Evolutionary conservation across 2,329 filamentous ascomycete species (phyloP).

Genomic region (Alternaria solani): DNA sequence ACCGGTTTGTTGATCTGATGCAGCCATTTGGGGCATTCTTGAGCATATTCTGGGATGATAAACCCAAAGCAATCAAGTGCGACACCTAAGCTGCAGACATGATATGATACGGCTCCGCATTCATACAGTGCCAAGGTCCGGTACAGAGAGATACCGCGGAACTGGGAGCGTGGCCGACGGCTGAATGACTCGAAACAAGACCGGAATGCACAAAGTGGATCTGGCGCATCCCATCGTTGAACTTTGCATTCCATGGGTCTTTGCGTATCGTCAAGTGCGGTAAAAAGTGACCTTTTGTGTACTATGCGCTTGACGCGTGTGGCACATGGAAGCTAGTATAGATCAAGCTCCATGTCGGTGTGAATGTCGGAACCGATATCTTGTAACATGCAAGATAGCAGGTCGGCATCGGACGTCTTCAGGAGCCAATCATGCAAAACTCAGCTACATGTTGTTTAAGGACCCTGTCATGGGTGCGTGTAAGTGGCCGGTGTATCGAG

Average conservation of each 20-base stretch:
- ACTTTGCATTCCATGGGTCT: conserved; percentile 1
- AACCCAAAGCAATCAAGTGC: neutral
- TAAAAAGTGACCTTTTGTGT: neutral
- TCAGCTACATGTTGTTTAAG: conserved; percentile 16
- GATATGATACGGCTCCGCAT: conserved; percentile 16
- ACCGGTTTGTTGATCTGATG: neutral
- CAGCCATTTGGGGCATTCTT: neutral
- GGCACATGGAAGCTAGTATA: neutral
- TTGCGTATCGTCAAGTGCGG: neutral
- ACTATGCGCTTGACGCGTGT: neutral
- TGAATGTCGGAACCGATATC: conserved; percentile 23
- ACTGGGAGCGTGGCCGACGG: conserved; percentile 19
- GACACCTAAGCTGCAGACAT: conserved; percentile 1
- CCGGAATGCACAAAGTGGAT: conserved; percentile 20
- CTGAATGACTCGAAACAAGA: conserved; percentile 11
- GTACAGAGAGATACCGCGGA: conserved; percentile 7
- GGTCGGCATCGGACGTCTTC: conserved; percentile 15
- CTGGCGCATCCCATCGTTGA: conserved; percentile 8
- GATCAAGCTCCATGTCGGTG: conserved; percentile 11
- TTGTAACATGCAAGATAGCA: conserved; percentile 2
- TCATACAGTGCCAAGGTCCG: conserved; percentile 12
- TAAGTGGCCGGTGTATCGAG: conserved; percentile 21
- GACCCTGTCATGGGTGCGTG: conserved; percentile 24
- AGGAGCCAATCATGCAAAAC: conserved; percentile 21
- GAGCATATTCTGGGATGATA: neutral